Evolutionary conservation across 1,284 basidiomycete species (phyloP), one percentile per base, ranked within the genome.

Genomic region (Trichosporon asahii): DNA sequence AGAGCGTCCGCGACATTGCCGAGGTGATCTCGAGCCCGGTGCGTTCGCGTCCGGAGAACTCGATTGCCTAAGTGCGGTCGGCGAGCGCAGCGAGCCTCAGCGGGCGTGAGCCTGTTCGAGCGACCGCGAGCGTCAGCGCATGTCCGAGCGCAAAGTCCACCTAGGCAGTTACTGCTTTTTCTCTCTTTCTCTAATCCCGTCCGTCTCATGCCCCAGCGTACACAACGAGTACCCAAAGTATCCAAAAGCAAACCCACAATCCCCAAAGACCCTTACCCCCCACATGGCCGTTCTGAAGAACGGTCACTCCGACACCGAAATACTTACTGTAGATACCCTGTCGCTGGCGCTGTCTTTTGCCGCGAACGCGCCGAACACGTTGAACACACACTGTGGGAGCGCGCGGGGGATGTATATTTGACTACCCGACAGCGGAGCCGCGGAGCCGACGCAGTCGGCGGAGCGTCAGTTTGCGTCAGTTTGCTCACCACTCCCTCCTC

Each of bases 11-110:
- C 71, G 78, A 79, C 67, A 73, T 84, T 14, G 84, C 84, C 18
- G 83, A 85, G 74, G 80, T 80, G 37, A 82, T 84, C 66, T 75
- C 78, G 25, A 82, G 80, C 70, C 82, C 82, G 14, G 75, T 74
- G 15, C 77, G 75, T 60, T 65, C 67, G 15, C 69, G 70, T 23
- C 71, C 73, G 21, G 72, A 73, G 57, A 53, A 73, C 66, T 69
- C 69, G 18, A 35, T 73, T 31, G 72, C 72, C 53, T 73, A 69
- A 44, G 12, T 33, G 31, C 31, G n/a, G n/a, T n/a, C 11, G 35
- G 15, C 40, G 40, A 44, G 40, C 40, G 40, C 40, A 37, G 35
- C 35, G 35, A 37, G 35, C 35, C 7, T 3, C 11, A 14, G 35
- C 35, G 35, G 14, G 35, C 35, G 35, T 37, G 35, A 37, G 35